Conservation (phyloP, 2,329 filamentous ascomycete species). For the Beauveria sp. region DNA sequence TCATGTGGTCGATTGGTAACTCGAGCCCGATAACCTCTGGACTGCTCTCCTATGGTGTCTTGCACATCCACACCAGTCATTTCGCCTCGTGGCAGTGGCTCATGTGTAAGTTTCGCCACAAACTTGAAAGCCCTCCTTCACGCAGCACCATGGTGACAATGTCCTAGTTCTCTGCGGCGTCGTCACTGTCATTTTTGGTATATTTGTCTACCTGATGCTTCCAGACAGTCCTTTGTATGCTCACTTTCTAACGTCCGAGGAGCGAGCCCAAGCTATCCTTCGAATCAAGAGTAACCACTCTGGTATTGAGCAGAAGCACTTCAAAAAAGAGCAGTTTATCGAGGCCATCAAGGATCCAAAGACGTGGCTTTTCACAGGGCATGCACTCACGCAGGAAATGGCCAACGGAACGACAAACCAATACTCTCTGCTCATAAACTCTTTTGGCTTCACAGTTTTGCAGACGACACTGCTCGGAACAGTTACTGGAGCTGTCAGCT, state of each 20-base stretch:
- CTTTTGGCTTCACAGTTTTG: slow-evolving; percentile 32
- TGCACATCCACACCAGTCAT: slow-evolving; percentile 26
- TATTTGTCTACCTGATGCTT: slow-evolving; percentile 13
- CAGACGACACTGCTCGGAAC: slow-evolving; percentile 24
- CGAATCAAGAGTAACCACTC: slow-evolving; percentile 24
- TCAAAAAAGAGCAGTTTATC: slow-evolving; percentile 24
- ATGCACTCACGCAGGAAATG: slow-evolving; percentile 29
- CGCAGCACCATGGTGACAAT: neutral
- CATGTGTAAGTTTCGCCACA: slow-evolving; percentile 21
- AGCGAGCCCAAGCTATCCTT: slow-evolving; percentile 22
- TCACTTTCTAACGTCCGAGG: slow-evolving; percentile 19
- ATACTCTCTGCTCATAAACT: slow-evolving; percentile 35
- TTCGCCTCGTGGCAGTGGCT: slow-evolving; percentile 33
- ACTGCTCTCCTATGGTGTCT: slow-evolving; percentile 23
- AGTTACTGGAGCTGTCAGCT: slow-evolving; percentile 11
- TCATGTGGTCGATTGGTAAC: slow-evolving; percentile 34
- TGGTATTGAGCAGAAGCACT: slow-evolving; percentile 27
- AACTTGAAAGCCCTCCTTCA: neutral
- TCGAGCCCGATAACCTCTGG: slow-evolving; percentile 25
- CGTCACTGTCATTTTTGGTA: slow-evolving; percentile 14
- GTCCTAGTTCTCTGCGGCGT: slow-evolving; percentile 15
- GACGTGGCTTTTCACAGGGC: slow-evolving; percentile 23
- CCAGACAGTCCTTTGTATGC: slow-evolving; percentile 11
- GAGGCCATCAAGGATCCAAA: slow-evolving; percentile 23
- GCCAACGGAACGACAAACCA: slow-evolving; percentile 32